These are phyloP conservation scores for Carex pumila DNA, from an alignment of 176 grass and related monocot genomes.

Conservation along the genomic window DNA sequence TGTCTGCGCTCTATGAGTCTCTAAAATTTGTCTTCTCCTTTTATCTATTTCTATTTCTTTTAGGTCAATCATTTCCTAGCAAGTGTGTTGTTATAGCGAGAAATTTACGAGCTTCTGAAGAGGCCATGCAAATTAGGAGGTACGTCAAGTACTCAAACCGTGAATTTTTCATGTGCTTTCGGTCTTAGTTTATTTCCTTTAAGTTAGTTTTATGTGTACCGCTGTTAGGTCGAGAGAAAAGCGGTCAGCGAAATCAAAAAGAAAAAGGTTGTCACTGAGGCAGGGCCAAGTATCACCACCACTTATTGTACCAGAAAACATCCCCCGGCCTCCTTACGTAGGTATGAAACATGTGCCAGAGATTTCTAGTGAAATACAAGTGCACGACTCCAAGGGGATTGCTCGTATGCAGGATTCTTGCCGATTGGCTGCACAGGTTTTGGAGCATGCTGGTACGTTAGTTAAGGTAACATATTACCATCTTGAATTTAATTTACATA, in stretches of 20 bases:
- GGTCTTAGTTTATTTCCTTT: neutral
- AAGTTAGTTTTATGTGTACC: constrained; percentile 7
- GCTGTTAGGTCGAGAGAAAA: constrained; percentile 31
- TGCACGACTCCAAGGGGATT: constrained; percentile 70
- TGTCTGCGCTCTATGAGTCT: neutral
- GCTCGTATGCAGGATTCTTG: constrained; percentile 73
- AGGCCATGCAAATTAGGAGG: constrained; percentile 34
- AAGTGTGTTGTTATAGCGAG: constrained; percentile 45
- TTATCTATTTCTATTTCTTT: constrained; percentile 15
- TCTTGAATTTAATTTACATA: neutral
- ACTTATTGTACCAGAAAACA: constrained; percentile 62
- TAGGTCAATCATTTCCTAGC: constrained; percentile 31
- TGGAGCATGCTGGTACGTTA: constrained; percentile 71
- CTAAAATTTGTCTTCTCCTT: neutral
- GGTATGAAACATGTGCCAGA: constrained; percentile 44
- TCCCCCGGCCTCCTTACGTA: constrained; percentile 63
- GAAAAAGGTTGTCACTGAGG: constrained; percentile 48
- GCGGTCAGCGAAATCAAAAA: constrained; percentile 33
- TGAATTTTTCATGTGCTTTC: neutral
- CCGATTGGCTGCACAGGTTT: constrained; percentile 66
- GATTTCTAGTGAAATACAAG: constrained; percentile 59
- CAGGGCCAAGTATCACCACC: constrained; percentile 57
- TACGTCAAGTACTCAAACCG: neutral
- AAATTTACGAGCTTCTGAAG: constrained; percentile 43
- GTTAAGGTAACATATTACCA: constrained; percentile 39